Base-by-base conservation (phyloP, 2,329 filamentous ascomycete species). In the Talaromyces verruculosus region DNA sequence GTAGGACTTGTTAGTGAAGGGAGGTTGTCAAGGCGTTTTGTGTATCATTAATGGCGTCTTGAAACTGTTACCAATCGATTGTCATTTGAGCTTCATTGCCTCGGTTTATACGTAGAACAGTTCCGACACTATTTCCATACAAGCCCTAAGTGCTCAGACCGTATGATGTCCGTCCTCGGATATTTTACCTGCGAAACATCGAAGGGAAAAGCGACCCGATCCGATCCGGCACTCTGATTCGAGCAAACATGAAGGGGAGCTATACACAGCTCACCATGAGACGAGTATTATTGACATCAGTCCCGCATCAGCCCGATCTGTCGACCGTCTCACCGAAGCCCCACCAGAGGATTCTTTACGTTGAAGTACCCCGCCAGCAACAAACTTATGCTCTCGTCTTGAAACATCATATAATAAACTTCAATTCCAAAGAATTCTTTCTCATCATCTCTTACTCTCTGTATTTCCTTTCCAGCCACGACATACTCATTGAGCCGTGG, bases 241-340 rank as follows among this genome's bases (percentile, higher is more conserved):
- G 39, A 58, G n/a, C 45, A 17, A 53, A 25, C 25, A 25, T 25
- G 25, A 25, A 39, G 19, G 5, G 30, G 25, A 57, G 53, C 53
- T 35, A 35, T 57, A 57, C 30, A 22, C 30, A 57, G 51, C 51
- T 57, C 53, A n/a, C n/a, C 28, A 57, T 39, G 53, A 57, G 33
- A 39, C 33, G 33, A 58, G 49, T 25, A 39, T 41, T 79, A 39
- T 49, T 79, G 75, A 78, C 75, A 77, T 78, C 76, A 78, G 73
- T 78, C 75, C 77, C 77, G 77, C 76, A 77, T 75, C 74, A 78
- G 75, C 75, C 77, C 76, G 76, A 68, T 22, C 25, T 37, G 59
- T 66, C 69, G 66, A 69, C 67, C 69, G 66, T 71, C 67, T 74
- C 70, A 72, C 73, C 76, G 74, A 72, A 71, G 65, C 67, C 68